These are phyloP conservation scores for Urtica urens DNA, from an alignment of 306 rosid genomes.

Conservation along the genomic window DNA sequence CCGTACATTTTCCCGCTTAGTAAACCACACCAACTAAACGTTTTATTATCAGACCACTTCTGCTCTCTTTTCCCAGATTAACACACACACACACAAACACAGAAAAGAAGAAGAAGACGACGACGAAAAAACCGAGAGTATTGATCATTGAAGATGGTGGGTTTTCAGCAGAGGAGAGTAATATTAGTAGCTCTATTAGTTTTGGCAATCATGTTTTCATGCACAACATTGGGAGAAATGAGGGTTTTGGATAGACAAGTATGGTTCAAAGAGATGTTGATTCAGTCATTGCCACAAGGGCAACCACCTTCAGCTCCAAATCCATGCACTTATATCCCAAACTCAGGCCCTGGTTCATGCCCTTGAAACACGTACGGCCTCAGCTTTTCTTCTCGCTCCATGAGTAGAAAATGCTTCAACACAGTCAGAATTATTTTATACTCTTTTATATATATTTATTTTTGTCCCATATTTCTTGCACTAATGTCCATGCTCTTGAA, in stretches of 20 bases:
- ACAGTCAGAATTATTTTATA: too few relatives aligned
- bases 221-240: constrained; percentile 22
- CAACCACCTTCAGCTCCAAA: constrained; percentile 12
- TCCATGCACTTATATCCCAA: constrained; percentile 24
- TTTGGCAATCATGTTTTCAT: constrained; percentile 16
- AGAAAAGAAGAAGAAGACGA: not conserved
- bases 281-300: constrained; percentile 37
- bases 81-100: not conserved
- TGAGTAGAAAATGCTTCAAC: too few relatives aligned
- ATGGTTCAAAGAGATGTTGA: constrained; percentile 21
- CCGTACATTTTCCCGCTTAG: not conserved
- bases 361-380: too few relatives aligned
- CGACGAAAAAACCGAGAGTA: not conserved
- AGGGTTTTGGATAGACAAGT: constrained; percentile 34
- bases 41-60: too few relatives aligned
- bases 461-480: too few relatives aligned
- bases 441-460: too few relatives aligned
- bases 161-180: constrained; percentile 10
- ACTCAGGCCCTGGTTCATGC: constrained; percentile 5
- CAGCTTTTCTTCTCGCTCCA: too few relatives aligned
- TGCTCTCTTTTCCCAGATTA: not conserved
- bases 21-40: constrained; percentile 3
- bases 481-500: too few relatives aligned
- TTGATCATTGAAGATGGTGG: constrained; percentile 6
- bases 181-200: constrained; percentile 21